Conservation (phyloP, 805 yeast species). For the Metschnikowia borealis region DNA sequence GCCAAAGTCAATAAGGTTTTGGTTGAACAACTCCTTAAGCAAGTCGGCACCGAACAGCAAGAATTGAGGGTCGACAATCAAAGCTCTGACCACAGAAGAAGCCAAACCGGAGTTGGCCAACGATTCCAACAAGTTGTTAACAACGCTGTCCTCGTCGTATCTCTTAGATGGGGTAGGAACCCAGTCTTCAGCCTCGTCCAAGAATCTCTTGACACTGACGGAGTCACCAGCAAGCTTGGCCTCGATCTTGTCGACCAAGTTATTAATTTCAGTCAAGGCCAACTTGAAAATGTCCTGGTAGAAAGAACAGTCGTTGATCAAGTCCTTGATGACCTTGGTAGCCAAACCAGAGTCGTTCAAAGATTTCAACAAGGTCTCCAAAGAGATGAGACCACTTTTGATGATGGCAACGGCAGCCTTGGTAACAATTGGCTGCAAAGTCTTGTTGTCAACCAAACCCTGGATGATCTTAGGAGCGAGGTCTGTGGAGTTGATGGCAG, state of each 20-base stretch:
- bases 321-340: slow-evolving; percentile 30
- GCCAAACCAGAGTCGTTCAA: slow-evolving; percentile 43
- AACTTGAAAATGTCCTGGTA: slow-evolving; percentile 37
- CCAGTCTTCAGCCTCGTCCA: slow-evolving; percentile 8
- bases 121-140: slow-evolving; percentile 39
- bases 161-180: slow-evolving; percentile 9
- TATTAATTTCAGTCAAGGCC: slow-evolving; percentile 28
- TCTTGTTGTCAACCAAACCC: slow-evolving; percentile 30
- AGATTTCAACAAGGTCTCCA: slow-evolving; percentile 36
- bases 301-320: slow-evolving; percentile 36
- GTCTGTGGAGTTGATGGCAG: slow-evolving; percentile 32
- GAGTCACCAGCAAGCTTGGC: slow-evolving; percentile 20
- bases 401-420: slow-evolving; percentile 26
- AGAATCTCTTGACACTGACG: slow-evolving; percentile 22
- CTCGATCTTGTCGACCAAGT: slow-evolving; percentile 28
- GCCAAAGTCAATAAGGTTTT: slow-evolving; percentile 25
- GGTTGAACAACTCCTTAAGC: slow-evolving; percentile 27
- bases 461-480: slow-evolving; percentile 35
- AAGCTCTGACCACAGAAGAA: slow-evolving; percentile 32
- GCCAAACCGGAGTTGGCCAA: slow-evolving; percentile 43
- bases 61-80: slow-evolving; percentile 36
- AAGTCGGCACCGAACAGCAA: slow-evolving; percentile 37
- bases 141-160: slow-evolving; percentile 18
- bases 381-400: slow-evolving; percentile 30
- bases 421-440: slow-evolving; percentile 28